Base-by-base conservation (phyloP, 2,329 filamentous ascomycete species). In the Fusarium nematophilum region DNA sequence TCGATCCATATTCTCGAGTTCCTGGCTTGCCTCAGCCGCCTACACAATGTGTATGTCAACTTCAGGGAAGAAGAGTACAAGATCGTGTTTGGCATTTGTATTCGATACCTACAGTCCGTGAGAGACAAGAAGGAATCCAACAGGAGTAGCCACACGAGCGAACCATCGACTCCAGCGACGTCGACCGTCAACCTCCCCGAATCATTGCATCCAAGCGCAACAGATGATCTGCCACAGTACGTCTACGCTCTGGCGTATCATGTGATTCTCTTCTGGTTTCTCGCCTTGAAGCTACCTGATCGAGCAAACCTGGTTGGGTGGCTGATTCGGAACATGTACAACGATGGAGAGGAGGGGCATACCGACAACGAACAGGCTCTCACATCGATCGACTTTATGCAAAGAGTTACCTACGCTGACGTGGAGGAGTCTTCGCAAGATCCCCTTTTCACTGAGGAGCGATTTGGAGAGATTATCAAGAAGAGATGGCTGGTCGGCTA, bases 1-100 rank as follows among this genome's bases (percentile, higher is more conserved):
- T 93, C 94, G 9, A 90, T 97, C 58, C 95, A 99, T 71, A 96
- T 99, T 57, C 81, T 99, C 43, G 95, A 99, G 71, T 98, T 99
- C 70, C 80, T 99, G n/a, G 91, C 92, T 9, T 90, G 92, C 43
- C 83, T 99, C 23, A 93, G 93, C 47, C 89, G 94, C 29, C 80
- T 97, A 53, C 92, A 91, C 9, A 86, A 92, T 57, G 83, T 97
- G 2, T 96, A 93, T 71, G 87, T 92, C 70, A 96, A 97, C 70
- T 91, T 97, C 72, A 86, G 91, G 45, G 90, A 96, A 66, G 92
- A 97, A 34, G 93, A 98, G 69, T 97, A 94, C 74, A 91, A 92
- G 59, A 93, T 92, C 48, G 91, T 98, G 1, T 98, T 99, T 72
- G 95, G 91, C 9, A 96, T 99, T 39, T 97, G 93, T 70, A 93